Evolutionary conservation across 257 asterid species (phyloP).

Genomic region (Solanum ahanhuiri): DNA sequence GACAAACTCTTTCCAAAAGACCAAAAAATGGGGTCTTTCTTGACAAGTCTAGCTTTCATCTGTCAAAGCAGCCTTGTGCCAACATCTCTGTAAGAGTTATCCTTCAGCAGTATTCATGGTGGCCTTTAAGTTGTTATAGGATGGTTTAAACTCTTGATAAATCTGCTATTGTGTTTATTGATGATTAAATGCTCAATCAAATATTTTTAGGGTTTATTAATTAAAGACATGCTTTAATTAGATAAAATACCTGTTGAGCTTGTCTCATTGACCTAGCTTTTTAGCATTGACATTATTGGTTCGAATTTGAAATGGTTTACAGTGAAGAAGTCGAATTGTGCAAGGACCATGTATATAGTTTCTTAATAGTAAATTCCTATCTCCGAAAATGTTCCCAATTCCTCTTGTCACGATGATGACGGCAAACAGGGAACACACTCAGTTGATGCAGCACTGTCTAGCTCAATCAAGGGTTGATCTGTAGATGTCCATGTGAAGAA

Average conservation of each 20-base stretch:
- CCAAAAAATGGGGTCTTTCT: constrained; percentile 46
- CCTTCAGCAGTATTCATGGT: neutral
- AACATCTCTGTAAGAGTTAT: constrained; percentile 39
- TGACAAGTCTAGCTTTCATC: constrained; percentile 54
- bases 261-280: neutral
- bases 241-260: neutral
- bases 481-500: neutral
- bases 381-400: neutral
- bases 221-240: neutral
- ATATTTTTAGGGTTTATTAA: neutral
- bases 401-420: neutral
- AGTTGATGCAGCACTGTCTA: neutral
- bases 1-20: constrained; percentile 25
- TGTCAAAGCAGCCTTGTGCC: constrained; percentile 22
- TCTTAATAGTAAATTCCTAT: neutral
- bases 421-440: neutral
- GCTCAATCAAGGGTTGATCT: neutral
- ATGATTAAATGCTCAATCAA: neutral
- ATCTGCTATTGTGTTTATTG: neutral
- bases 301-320: neutral
- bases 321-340: neutral
- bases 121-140: neutral
- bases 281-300: neutral
- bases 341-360: neutral
- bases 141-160: neutral